phyloP scores from a whole-genome alignment of 106 monocot genomes.

The Narthecium ossifragum region DNA sequence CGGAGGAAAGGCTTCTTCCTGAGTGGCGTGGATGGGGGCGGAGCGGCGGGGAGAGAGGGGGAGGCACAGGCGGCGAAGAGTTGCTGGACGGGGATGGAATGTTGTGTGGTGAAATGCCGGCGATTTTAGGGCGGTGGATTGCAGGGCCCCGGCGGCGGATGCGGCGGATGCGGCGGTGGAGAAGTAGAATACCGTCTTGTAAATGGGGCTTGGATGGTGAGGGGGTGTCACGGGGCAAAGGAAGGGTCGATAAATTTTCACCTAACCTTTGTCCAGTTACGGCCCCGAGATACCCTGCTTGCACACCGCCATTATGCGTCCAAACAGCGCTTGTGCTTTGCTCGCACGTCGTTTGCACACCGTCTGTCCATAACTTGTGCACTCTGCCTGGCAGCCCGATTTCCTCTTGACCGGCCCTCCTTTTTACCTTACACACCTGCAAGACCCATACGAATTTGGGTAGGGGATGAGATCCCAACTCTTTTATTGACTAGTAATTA shows the following conservation, averaged over 20 bases:
- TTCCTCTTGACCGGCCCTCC: too few relatives aligned
- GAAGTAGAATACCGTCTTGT: neutral
- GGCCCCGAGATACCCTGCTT: too few relatives aligned
- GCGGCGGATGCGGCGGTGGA: neutral
- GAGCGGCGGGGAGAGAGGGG: slow-evolving; percentile 11
- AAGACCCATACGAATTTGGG: too few relatives aligned
- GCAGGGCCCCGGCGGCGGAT: slow-evolving; percentile 4
- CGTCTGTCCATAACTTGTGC: too few relatives aligned
- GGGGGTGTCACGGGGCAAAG: neutral
- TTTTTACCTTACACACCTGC: too few relatives aligned
- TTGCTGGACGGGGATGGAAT: neutral
- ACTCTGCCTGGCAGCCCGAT: too few relatives aligned
- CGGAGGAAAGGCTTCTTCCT: slow-evolving; percentile 22
- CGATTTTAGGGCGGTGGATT: neutral
- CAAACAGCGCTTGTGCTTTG: too few relatives aligned
- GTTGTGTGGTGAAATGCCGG: neutral
- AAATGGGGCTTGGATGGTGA: neutral
- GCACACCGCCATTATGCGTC: too few relatives aligned
- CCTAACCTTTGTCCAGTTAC: neutral
- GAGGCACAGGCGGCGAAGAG: neutral
- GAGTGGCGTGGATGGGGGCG: slow-evolving; percentile 14
- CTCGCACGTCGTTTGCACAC: too few relatives aligned
- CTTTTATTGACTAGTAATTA: too few relatives aligned
- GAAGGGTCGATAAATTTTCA: neutral
- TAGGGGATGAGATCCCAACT: too few relatives aligned